phyloP scores from a whole-genome alignment of 371 early-diverging fungal genomes.

The Chytridiales sp. region DNA sequence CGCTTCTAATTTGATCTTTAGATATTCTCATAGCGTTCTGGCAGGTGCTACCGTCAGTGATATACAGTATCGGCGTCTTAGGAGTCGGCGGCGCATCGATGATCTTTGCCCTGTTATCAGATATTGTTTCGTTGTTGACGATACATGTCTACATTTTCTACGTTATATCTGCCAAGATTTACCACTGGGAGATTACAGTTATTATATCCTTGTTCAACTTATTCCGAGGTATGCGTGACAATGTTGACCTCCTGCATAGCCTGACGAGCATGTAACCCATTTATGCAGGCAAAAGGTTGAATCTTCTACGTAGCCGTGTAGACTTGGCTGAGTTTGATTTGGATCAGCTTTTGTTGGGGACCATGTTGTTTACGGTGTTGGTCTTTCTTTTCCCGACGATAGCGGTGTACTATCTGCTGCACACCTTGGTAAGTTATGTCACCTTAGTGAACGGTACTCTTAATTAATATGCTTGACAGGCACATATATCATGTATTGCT shows the following conservation, averaged over 20 bases:
- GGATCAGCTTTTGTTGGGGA: slow-evolving; percentile 92
- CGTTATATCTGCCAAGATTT: slow-evolving; percentile 86
- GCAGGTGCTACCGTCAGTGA: slow-evolving; percentile 57
- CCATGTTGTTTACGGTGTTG: slow-evolving; percentile 89
- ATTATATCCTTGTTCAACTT: slow-evolving; percentile 84
- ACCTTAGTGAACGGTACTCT: not conserved
- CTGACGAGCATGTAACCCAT: not conserved
- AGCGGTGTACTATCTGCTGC: slow-evolving; percentile 88
- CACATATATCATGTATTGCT: slow-evolving; percentile 72
- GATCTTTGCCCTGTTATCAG: slow-evolving; percentile 76
- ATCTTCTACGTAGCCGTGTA: slow-evolving; percentile 87
- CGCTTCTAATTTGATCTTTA: slow-evolving; percentile 13
- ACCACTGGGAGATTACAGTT: slow-evolving; percentile 84
- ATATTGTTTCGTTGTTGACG: slow-evolving; percentile 78
- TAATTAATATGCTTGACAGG: no score
- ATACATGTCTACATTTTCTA: slow-evolving; percentile 93
- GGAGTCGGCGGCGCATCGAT: slow-evolving; percentile 86
- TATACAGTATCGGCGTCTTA: slow-evolving; percentile 70
- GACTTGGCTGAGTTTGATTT: slow-evolving; percentile 92
- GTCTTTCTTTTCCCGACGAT: slow-evolving; percentile 94
- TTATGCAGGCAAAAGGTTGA: slow-evolving; percentile 75
- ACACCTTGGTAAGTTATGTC: slow-evolving; percentile 64
- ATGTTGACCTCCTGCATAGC: not conserved
- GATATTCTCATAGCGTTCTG: slow-evolving; percentile 27
- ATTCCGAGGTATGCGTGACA: slow-evolving; percentile 69